These are phyloP conservation scores for Crithidia bombi DNA, from an alignment of 208 protist species.

Conservation along the genomic window DNA sequence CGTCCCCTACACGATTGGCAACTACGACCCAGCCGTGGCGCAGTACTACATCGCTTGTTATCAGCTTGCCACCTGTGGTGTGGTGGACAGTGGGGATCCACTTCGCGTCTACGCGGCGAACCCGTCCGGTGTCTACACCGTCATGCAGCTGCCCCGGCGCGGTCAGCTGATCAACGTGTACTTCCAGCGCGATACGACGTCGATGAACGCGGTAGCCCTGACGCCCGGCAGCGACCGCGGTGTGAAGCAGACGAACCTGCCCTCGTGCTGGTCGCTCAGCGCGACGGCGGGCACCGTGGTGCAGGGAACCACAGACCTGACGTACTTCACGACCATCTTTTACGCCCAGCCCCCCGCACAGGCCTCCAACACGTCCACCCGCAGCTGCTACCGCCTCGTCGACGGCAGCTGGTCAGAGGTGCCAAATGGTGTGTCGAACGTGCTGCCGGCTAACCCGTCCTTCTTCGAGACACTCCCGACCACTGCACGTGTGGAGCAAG, in stretches of 20 bases:
- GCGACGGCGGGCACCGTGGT: slow-evolving; percentile 48
- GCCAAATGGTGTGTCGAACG: slow-evolving; percentile 42
- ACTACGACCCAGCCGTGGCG: slow-evolving; percentile 57
- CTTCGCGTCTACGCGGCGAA: slow-evolving; percentile 63
- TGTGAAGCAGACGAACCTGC: slow-evolving; percentile 48
- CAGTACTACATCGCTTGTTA: slow-evolving; percentile 78
- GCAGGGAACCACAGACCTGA: slow-evolving; percentile 52
- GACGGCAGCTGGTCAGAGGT: slow-evolving; percentile 77
- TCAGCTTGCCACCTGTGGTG: slow-evolving; percentile 56
- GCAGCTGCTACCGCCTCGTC: slow-evolving; percentile 69
- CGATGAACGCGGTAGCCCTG: slow-evolving; percentile 40
- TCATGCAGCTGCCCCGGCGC: slow-evolving; percentile 47
- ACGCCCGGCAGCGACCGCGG: slow-evolving; percentile 69
- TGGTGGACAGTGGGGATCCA: slow-evolving; percentile 65
- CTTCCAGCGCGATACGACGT: slow-evolving; percentile 58
- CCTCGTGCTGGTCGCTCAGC: slow-evolving; percentile 74
- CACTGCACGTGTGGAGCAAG: slow-evolving; percentile 44
- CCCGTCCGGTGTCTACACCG: slow-evolving; percentile 46
- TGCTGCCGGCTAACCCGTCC: slow-evolving; percentile 81
- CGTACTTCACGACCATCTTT: slow-evolving; percentile 63
- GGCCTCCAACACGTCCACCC: slow-evolving; percentile 36
- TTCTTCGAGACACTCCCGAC: slow-evolving; percentile 60
- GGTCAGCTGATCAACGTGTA: slow-evolving; percentile 77
- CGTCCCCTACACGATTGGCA: slow-evolving; percentile 62
- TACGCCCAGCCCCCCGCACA: slow-evolving; percentile 50